Base-by-base conservation (phyloP, 768 basidiomycete genomes). In the Phlebiopsis gigantea region DNA sequence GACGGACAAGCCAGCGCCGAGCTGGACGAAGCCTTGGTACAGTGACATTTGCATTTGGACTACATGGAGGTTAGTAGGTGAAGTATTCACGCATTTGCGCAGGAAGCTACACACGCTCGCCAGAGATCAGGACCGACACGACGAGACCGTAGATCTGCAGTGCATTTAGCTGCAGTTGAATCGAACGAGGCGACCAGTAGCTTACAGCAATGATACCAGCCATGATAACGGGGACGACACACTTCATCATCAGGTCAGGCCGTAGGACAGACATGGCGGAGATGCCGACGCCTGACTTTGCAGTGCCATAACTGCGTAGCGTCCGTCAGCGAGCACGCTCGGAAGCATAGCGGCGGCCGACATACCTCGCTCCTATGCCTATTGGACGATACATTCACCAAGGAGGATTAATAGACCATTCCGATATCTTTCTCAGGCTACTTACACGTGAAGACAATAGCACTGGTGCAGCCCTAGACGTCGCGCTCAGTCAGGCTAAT, bases 161-260 rank as follows among this genome's bases (percentile, higher is more conserved):
- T 41, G 21, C 43, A 34, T 2, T 34, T 10, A 55, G 42, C 24
- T 19, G 31, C 17, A 42, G 24, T 24, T 21, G 12, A 49, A 21
- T 45, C 2, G 28, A 28, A 31, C 10, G 25, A 24, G 21, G 26
- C 22, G 31, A 8, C 54, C 34, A 14, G 2, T 39, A 39, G 34
- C 93, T 63, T 64, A 98, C 96, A 71, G 91, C 96, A 76, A 98
- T 97, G 78, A 98, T 98, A 93, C 96, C 96, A 80, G 96, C 96
- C 96, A 98, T 98, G 75, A 99, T 89, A 71, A 98, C 94, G 46
- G 95, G 95, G 52, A 98, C 85, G 62, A 90, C 87, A 83, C 90
- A 95, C 79, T 88, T 93, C 90, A 98, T 96, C 91, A 98, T 95
- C 66, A 88, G 79, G 79, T 96, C 95, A 51, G 95, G 96, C 61